Evolutionary conservation across 106 monocot genomes (phyloP).

Genomic region (Dioscorea alata): DNA sequence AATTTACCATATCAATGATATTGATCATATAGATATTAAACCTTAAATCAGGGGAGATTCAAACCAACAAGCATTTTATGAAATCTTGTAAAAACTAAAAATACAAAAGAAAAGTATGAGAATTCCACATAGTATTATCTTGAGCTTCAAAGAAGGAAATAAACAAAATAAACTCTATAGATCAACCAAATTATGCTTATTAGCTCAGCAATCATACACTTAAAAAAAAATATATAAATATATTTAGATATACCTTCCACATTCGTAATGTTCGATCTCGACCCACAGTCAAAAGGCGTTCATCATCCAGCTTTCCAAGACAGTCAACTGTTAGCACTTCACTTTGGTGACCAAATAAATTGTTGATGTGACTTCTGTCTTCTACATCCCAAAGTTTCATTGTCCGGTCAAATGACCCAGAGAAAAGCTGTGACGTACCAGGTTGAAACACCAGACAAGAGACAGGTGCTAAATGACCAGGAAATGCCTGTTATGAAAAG

Average conservation of each 20-base stretch:
- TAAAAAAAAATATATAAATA: not conserved
- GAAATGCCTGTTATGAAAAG: conserved; percentile 73
- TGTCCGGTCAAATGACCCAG: conserved; percentile 89
- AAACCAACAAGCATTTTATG: too few species aligned
- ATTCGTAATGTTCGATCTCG: conserved; percentile 79
- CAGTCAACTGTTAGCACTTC: conserved; percentile 87
- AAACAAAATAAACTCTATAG: too few species aligned
- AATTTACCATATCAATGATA: too few species aligned
- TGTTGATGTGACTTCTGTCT: conserved; percentile 84
- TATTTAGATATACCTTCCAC: conserved; percentile 53
- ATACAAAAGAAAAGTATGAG: too few species aligned
- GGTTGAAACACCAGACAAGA: conserved; percentile 82
- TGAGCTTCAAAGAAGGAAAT: too few species aligned
- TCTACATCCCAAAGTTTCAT: conserved; percentile 96
- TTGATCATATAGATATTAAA: too few species aligned
- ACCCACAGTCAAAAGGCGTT: conserved; percentile 70
- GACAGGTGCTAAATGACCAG: conserved; percentile 83
- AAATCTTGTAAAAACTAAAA: too few species aligned
- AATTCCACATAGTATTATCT: too few species aligned
- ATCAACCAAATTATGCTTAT: too few species aligned
- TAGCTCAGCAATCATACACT: too few species aligned
- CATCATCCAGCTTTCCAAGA: conserved; percentile 38
- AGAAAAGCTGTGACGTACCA: conserved; percentile 79
- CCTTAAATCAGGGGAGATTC: too few species aligned
- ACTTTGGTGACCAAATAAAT: conserved; percentile 90